Percentiles rank a stretch among this genome's conserved stretches.
These are phyloP conservation scores for Aegilops speltoides DNA, from an alignment of 176 grass and related monocot species.

Conservation along the genomic window DNA sequence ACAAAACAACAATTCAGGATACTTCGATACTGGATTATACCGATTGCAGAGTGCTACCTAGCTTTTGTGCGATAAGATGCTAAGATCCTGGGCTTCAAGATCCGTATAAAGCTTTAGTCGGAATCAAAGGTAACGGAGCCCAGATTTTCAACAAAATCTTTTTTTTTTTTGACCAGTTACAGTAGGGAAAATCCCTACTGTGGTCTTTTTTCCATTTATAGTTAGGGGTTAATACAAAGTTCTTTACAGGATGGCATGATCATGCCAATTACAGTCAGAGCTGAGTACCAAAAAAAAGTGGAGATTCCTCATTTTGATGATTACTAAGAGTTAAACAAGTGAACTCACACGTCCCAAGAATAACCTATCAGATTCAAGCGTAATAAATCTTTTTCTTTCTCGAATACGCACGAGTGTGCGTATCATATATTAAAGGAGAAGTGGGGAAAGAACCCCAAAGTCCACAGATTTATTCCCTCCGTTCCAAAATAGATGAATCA, in stretches of 20 bases:
- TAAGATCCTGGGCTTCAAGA: neutral
- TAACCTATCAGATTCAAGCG: neutral
- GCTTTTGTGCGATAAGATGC: neutral
- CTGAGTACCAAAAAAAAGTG: too few relatives aligned
- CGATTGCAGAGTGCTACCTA: neutral
- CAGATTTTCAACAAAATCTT: neutral
- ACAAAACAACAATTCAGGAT: neutral
- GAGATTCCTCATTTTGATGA: neutral
- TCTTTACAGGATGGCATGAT: too few relatives aligned
- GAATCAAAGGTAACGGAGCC: neutral
- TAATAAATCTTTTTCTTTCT: neutral
- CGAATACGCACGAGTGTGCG: too few relatives aligned
- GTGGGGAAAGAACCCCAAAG: too few relatives aligned
- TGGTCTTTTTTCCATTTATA: too few relatives aligned
- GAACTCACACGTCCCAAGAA: neutral
- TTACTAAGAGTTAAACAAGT: neutral
- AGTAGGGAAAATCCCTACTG: too few relatives aligned
- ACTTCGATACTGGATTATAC: neutral
- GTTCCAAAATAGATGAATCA: too few relatives aligned
- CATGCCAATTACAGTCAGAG: too few relatives aligned
- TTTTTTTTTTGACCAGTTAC: too few relatives aligned
- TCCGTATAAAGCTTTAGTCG: neutral
- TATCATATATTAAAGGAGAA: too few relatives aligned
- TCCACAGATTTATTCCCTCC: too few relatives aligned
- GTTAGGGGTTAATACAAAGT: too few relatives aligned